Evolutionary conservation across 257 asterid genomes (phyloP).

Genomic region (Cynanchum wilfordii): DNA sequence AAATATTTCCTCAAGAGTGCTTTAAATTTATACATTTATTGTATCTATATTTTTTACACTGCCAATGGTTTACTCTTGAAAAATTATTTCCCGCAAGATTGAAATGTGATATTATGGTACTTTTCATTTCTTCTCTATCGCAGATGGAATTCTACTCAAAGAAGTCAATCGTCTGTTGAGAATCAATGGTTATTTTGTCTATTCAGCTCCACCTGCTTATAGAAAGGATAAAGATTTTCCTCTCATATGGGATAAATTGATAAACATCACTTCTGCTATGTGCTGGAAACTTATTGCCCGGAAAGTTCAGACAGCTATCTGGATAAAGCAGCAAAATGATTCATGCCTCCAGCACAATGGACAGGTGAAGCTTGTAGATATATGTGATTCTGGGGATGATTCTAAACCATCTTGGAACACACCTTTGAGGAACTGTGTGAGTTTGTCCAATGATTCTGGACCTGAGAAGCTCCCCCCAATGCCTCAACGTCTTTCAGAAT

Average conservation of each 20-base stretch:
- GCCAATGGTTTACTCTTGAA: background rate
- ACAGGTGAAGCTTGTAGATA: slow-evolving; percentile 38
- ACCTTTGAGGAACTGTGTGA: slow-evolving; percentile 50
- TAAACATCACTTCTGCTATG: slow-evolving; percentile 71
- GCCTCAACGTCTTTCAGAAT: slow-evolving; percentile 83
- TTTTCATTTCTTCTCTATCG: slow-evolving; percentile 18
- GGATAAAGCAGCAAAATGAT: slow-evolving; percentile 63
- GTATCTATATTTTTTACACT: background rate
- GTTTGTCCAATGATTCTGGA: slow-evolving; percentile 23
- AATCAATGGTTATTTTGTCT: slow-evolving; percentile 75
- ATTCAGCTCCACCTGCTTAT: slow-evolving; percentile 98
- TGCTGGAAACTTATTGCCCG: slow-evolving; percentile 95
- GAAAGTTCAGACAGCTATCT: slow-evolving; percentile 87
- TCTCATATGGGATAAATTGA: slow-evolving; percentile 69
- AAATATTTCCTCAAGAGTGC: background rate
- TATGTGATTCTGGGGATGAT: slow-evolving; percentile 57
- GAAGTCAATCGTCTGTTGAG: slow-evolving; percentile 79
- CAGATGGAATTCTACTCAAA: slow-evolving; percentile 84
- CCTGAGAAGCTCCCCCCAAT: slow-evolving; percentile 50
- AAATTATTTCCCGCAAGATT: background rate
- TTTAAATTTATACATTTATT: background rate
- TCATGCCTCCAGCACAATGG: slow-evolving; percentile 59
- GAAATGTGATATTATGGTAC: background rate
- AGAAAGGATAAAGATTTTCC: slow-evolving; percentile 87
- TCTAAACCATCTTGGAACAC: slow-evolving; percentile 52